Conservation (phyloP, 139 green algal species). For the Picochlorum sp. region DNA sequence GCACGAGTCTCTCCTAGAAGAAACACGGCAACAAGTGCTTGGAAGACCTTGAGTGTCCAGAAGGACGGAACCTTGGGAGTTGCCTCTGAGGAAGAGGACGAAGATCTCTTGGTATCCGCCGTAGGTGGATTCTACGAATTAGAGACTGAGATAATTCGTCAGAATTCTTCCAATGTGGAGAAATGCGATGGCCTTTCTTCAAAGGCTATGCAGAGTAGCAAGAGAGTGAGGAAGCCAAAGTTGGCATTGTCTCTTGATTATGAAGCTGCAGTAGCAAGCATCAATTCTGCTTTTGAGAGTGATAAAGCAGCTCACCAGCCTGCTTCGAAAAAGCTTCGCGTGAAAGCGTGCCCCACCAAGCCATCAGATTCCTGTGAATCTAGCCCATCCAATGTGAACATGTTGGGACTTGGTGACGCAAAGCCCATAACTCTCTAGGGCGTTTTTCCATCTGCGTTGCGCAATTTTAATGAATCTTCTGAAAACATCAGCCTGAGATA, state of each 20-base stretch:
- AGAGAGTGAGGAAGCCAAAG: slow-evolving; percentile 4
- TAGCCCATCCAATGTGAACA: slow-evolving; percentile 7
- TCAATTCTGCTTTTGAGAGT: slow-evolving; percentile 14
- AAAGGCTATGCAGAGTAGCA: too few species aligned
- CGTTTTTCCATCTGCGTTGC: not conserved
- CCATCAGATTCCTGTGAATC: not conserved
- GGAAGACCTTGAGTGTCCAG: slow-evolving; percentile 1
- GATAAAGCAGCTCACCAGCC: slow-evolving; percentile 9
- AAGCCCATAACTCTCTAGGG: too few species aligned
- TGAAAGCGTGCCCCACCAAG: slow-evolving; percentile 3
- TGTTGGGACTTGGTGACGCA: slow-evolving; percentile 7
- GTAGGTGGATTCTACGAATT: not conserved
- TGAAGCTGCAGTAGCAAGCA: slow-evolving; percentile 13
- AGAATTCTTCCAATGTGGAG: too few species aligned
- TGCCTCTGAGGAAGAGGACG: not conserved
- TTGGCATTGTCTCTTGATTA: slow-evolving; percentile 24
- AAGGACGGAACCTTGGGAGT: not conserved
- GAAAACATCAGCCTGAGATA: too few species aligned
- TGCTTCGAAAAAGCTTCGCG: not conserved
- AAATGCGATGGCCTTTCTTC: too few species aligned
- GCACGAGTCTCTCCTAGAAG: not conserved
- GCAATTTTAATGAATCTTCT: slow-evolving; percentile 6
- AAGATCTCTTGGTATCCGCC: not conserved
- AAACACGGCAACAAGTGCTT: slow-evolving; percentile 1
- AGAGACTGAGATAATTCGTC: not conserved